phyloP scores from a whole-genome alignment of 208 protist species.

The Crithidia acanthocephali region DNA sequence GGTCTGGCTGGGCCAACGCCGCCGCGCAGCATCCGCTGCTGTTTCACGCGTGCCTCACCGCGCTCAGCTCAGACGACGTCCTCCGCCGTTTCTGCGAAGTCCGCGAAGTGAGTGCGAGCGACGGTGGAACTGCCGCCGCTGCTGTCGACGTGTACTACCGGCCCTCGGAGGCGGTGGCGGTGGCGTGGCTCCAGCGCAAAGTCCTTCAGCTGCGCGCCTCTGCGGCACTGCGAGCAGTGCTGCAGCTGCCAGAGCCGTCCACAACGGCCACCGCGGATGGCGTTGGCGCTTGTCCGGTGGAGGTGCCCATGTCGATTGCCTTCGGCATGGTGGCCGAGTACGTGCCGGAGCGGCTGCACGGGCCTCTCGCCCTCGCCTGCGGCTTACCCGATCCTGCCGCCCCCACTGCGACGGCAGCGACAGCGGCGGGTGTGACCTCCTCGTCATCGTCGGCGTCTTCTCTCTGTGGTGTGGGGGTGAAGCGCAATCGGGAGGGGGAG shows the following conservation, averaged over 20 bases:
- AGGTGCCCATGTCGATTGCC: constrained; percentile 47
- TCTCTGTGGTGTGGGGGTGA: not conserved
- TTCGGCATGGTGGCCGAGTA: constrained; percentile 76
- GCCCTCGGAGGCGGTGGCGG: constrained; percentile 54
- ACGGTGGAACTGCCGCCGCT: no score
- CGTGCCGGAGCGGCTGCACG: constrained; percentile 44
- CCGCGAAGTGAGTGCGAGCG: constrained; percentile 27
- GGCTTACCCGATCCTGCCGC: constrained; percentile 26
- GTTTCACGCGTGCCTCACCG: constrained; percentile 27
- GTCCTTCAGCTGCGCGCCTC: constrained; percentile 38
- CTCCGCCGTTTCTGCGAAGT: constrained; percentile 61
- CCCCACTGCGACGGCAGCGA: not conserved
- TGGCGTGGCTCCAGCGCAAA: constrained; percentile 49
- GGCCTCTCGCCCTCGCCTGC: constrained; percentile 38
- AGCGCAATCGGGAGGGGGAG: constrained; percentile 15
- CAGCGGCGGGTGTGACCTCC: no score
- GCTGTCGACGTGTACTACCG: constrained; percentile 42
- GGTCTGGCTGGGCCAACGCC: constrained; percentile 55
- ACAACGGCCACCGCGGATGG: no score
- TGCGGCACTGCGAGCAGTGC: constrained; percentile 33
- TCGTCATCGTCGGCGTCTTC: constrained; percentile 4
- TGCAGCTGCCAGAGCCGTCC: constrained; percentile 36
- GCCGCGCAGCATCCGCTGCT: constrained; percentile 32
- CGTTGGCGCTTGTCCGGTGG: constrained; percentile 6
- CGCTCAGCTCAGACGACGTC: constrained; percentile 42